Conservation (phyloP, 495 filamentous ascomycete genomes). For the Penicillium dipodomyicola region DNA sequence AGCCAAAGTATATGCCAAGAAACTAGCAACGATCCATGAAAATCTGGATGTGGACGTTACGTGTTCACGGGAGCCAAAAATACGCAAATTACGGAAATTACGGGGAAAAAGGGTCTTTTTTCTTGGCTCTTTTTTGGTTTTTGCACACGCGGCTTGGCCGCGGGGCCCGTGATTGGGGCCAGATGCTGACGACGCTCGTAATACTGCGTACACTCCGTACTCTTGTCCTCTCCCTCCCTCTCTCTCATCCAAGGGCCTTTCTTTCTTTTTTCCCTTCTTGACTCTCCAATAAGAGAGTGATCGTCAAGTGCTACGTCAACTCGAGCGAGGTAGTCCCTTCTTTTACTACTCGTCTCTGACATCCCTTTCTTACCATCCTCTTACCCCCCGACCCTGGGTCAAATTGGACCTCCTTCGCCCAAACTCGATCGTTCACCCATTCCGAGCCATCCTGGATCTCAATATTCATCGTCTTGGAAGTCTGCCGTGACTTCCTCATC, state of each 20-base stretch:
- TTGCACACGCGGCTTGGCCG: slow-evolving; percentile 48
- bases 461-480: slow-evolving; percentile 9
- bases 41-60: slow-evolving; percentile 15
- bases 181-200: slow-evolving; percentile 50
- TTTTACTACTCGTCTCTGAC: slow-evolving; percentile 16
- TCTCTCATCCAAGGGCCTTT: slow-evolving; percentile 10
- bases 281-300: slow-evolving; percentile 5
- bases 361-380: slow-evolving; percentile 6
- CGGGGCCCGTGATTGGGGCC: slow-evolving; percentile 44
- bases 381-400: slow-evolving; percentile 11
- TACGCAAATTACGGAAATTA: slow-evolving; percentile 15
- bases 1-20: slow-evolving; percentile 8
- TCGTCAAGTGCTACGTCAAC: slow-evolving; percentile 14
- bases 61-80: slow-evolving; percentile 22
- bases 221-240: slow-evolving; percentile 7
- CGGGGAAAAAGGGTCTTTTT: slow-evolving; percentile 33
- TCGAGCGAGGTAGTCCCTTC: slow-evolving; percentile 15
- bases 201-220: slow-evolving; percentile 21
- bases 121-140: slow-evolving; percentile 30
- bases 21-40: slow-evolving; percentile 7
- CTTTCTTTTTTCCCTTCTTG: slow-evolving; percentile 11
- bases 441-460: slow-evolving; percentile 23
- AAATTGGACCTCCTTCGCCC: slow-evolving; percentile 21
- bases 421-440: slow-evolving; percentile 3
- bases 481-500: slow-evolving; percentile 29